Evolutionary conservation across 805 yeast genomes (phyloP).

Genomic region (Kodamaea lidongshanica): DNA sequence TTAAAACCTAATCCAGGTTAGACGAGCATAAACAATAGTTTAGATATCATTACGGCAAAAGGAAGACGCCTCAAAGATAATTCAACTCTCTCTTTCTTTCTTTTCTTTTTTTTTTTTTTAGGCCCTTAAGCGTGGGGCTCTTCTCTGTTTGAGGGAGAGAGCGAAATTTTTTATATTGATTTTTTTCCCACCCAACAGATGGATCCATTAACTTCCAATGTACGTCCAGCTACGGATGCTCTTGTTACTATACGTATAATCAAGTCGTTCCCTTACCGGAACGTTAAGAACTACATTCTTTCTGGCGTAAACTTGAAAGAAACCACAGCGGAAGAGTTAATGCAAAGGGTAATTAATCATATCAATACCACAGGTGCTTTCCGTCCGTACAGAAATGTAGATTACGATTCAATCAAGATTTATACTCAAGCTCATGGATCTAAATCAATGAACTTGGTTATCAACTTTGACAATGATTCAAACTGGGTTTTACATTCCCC

Average conservation of each 20-base stretch:
- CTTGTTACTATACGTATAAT: constrained; percentile 79
- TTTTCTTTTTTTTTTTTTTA: too few species aligned
- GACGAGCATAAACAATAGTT: too few species aligned
- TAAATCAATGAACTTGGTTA: constrained; percentile 85
- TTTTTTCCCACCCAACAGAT: too few species aligned
- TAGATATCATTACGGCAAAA: too few species aligned
- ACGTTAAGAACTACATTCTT: constrained; percentile 70
- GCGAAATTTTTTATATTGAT: too few species aligned
- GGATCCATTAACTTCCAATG: constrained; percentile 73
- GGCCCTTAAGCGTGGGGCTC: too few species aligned
- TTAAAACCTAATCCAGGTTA: too few species aligned
- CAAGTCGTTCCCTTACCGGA: constrained; percentile 88
- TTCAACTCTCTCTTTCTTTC: too few species aligned
- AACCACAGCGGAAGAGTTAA: constrained; percentile 60
- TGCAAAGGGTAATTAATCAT: constrained; percentile 42
- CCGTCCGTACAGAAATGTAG: constrained; percentile 77
- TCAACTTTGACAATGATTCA: constrained; percentile 76
- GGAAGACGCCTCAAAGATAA: too few species aligned
- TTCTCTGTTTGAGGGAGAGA: too few species aligned
- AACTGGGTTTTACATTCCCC: constrained; percentile 52
- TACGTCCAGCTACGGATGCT: constrained; percentile 66
- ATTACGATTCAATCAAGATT: constrained; percentile 70
- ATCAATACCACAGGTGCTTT: constrained; percentile 57
- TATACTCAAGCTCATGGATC: constrained; percentile 95
- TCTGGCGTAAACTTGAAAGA: constrained; percentile 62